Percentiles rank a stretch among this genome's conserved stretches.
Evolutionary conservation across 805 yeast genomes (phyloP).

Genomic region (Ogataea degrootiae): DNA sequence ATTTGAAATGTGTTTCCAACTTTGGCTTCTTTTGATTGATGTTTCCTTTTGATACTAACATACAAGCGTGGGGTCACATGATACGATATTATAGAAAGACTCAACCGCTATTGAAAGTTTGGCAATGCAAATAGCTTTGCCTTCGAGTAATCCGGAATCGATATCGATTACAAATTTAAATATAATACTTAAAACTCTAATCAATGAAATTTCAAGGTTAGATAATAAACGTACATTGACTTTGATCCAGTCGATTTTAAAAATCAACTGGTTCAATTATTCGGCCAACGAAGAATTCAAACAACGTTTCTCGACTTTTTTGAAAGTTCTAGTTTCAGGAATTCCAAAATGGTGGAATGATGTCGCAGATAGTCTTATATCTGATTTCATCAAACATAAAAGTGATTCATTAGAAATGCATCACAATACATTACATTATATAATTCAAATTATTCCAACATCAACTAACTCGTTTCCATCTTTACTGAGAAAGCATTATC

Average conservation of each 20-base stretch:
- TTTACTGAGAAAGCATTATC: conserved; percentile 58
- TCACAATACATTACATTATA: conserved; percentile 61
- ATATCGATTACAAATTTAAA: conserved; percentile 48
- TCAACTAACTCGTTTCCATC: conserved; percentile 61
- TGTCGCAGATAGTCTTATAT: conserved; percentile 64
- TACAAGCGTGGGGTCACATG: not conserved
- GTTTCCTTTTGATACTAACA: conserved; percentile 19
- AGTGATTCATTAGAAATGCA: conserved; percentile 33
- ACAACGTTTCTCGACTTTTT: conserved; percentile 61
- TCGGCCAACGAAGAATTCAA: conserved; percentile 35
- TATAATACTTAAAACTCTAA: conserved; percentile 52
- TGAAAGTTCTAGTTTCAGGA: conserved; percentile 74
- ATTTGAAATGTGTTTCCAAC: not conserved
- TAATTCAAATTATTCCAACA: conserved; percentile 77
- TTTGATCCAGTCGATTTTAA: conserved; percentile 58
- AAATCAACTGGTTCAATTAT: conserved; percentile 57
- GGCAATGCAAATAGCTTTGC: conserved; percentile 54
- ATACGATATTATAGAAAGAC: conserved; percentile 34
- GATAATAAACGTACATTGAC: conserved; percentile 50
- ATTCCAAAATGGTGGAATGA: conserved; percentile 88
- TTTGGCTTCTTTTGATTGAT: no score
- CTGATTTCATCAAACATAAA: conserved; percentile 43
- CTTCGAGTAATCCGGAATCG: conserved; percentile 48
- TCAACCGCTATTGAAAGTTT: conserved; percentile 52
- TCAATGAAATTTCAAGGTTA: conserved; percentile 62